Evolutionary conservation across 129 eudicot genomes (phyloP), one percentile per base, ranked within the genome.

Genomic region (Centaurea solstitialis): DNA sequence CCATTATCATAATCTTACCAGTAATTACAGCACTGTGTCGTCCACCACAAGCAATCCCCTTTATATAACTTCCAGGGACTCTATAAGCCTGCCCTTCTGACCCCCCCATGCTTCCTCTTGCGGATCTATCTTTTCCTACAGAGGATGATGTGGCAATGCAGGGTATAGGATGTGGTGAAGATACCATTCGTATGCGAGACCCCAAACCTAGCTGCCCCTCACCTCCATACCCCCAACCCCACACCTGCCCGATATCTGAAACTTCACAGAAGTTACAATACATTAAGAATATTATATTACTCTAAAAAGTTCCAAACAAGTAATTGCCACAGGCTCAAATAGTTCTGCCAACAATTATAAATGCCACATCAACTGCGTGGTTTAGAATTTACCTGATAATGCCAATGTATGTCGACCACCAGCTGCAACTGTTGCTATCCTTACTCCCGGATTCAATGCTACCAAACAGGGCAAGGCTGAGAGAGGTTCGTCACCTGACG

Each of bases 161-260:
- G 28, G 99, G 93, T 70, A 95, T 82, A 82, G 89, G 99, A 85
- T 95, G 99, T 13, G 99, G 99, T 73, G 99, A 95, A 62, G 98
- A 95, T 65, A 95, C 99, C 98, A 89, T 93, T 5, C 99, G 89
- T 83, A 93, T 91, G 67, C 98, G 87, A 26, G 98, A 91, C 12
- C 99, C 99, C 85, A 93, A 62, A 13, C 99, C 99, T 43, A 95
- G 88, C 84, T 95, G 99, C 20, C 99, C 99, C 72, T 95, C 99
- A 35, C 99, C 99, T 81, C 99, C 99, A 88, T 95, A 95, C 39
- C 99, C 99, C 99, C 99, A 95, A 69, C 99, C 98, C 99, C 99
- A 95, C 80, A 95, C 99, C 84, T 95, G 99, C 84, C 99, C 99
- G 50, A 82, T 69, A 89, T 95, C 99, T 95, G 94, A 83, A 94